A percentile compares a stretch with the other conserved stretches of the same genome.
Conservation (phyloP, 192 early-diverging fungal genomes). For the Rhizophlyctis rosea region DNA sequence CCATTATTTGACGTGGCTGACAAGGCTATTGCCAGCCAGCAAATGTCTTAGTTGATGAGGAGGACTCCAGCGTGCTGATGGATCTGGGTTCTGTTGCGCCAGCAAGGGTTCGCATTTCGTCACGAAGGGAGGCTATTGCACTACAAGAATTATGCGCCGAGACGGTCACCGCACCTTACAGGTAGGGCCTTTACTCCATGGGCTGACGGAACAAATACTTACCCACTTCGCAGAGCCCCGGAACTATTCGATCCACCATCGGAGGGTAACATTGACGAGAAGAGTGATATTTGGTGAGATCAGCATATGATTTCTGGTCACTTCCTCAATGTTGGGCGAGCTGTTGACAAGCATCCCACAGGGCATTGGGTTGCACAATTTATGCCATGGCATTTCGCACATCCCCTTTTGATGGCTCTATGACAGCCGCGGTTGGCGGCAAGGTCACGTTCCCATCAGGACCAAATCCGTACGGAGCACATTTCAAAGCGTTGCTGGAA, state of each 20-base stretch:
- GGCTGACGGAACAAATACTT: too few species aligned
- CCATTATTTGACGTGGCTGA: not conserved
- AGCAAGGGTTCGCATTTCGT: constrained; percentile 35
- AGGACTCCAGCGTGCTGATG: constrained; percentile 37
- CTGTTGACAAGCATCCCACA: not conserved
- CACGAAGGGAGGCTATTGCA: constrained; percentile 40
- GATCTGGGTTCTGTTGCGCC: constrained; percentile 50
- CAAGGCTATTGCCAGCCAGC: constrained; percentile 34
- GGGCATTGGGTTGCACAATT: constrained; percentile 50
- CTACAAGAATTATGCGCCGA: constrained; percentile 48
- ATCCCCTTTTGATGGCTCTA: constrained; percentile 50
- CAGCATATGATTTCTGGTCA: not conserved
- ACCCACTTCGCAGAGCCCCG: constrained; percentile 42
- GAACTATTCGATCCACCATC: constrained; percentile 51
- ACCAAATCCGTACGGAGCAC: constrained; percentile 10
- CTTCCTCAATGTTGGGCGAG: not conserved
- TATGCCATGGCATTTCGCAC: constrained; percentile 44
- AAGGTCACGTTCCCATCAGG: constrained; percentile 33
- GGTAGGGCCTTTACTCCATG: too few species aligned
- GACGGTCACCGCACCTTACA: constrained; percentile 51
- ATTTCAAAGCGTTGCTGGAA: constrained; percentile 11
- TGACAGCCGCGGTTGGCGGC: constrained; percentile 41
- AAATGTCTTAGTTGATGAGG: constrained; percentile 41
- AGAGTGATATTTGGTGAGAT: constrained; percentile 38
- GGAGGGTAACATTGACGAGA: constrained; percentile 32